These are phyloP conservation scores for Metschnikowia hibisci DNA, from an alignment of 805 yeast genomes.

Conservation along the genomic window DNA sequence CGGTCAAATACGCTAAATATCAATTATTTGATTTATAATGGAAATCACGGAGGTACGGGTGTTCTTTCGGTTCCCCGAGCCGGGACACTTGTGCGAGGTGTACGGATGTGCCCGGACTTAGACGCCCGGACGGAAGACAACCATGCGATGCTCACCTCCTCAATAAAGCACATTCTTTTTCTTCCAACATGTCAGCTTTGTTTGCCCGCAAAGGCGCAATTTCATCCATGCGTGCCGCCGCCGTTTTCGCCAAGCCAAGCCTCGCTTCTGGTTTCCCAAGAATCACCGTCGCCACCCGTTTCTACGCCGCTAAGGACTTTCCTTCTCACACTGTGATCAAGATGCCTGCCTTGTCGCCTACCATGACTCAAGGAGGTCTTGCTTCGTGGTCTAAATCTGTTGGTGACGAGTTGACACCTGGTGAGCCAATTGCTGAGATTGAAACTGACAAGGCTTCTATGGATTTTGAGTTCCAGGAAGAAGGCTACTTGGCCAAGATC, in stretches of 20 bases:
- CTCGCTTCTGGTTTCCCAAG: conserved; percentile 22
- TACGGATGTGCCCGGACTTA: conserved; percentile 19
- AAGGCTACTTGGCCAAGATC: conserved; percentile 86
- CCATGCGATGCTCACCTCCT: conserved; percentile 23
- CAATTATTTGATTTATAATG: too few species aligned
- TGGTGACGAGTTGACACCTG: conserved; percentile 86
- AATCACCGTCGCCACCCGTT: conserved; percentile 28
- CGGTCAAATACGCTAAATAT: too few species aligned
- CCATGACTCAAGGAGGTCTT: conserved; percentile 95
- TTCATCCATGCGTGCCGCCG: conserved; percentile 23
- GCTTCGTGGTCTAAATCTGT: conserved; percentile 86
- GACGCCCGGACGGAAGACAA: conserved; percentile 29
- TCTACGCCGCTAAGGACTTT: conserved; percentile 46
- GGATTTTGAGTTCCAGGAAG: conserved; percentile 99
- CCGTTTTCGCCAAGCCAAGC: conserved; percentile 20
- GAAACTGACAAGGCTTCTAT: conserved; percentile 97
- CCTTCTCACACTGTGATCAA: conserved; percentile 85
- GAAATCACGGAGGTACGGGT: not conserved
- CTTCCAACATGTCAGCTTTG: conserved; percentile 41
- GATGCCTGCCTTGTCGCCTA: conserved; percentile 99
- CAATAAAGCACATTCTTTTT: conserved; percentile 16
- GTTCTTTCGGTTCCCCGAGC: too few species aligned
- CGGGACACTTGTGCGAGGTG: not conserved
- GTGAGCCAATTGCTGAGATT: conserved; percentile 93
- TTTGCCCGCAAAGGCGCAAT: conserved; percentile 32